Evolutionary conservation across 1,139 yeast species (phyloP).

Genomic region (Lodderomyces metapsilosis): DNA sequence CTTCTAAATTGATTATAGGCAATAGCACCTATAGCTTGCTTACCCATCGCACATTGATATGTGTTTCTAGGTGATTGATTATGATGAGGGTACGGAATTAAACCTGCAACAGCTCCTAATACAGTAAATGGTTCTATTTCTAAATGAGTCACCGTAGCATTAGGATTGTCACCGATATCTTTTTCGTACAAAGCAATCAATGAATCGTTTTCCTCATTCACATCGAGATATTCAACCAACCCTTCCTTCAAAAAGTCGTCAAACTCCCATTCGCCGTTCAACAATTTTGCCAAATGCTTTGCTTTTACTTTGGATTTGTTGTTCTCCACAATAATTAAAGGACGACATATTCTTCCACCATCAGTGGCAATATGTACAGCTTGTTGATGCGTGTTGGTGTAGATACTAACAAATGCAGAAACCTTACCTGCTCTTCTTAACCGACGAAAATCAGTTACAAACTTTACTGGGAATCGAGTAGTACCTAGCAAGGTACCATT

Average conservation of each 20-base stretch:
- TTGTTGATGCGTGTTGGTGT: slow-evolving; percentile 82
- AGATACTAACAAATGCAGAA: slow-evolving; percentile 88
- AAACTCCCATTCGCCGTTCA: slow-evolving; percentile 72
- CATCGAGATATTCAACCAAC: slow-evolving; percentile 92
- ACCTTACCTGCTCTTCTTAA: slow-evolving; percentile 84
- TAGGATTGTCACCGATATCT: slow-evolving; percentile 25
- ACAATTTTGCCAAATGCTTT: slow-evolving; percentile 60
- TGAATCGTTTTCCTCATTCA: slow-evolving; percentile 95
- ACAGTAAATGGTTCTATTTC: slow-evolving; percentile 97
- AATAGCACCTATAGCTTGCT: slow-evolving; percentile 98
- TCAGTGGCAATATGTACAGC: slow-evolving; percentile 98
- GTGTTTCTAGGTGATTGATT: slow-evolving; percentile 98
- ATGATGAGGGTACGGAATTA: slow-evolving; percentile 99
- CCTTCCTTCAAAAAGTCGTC: slow-evolving; percentile 88
- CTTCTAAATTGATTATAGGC: slow-evolving; percentile 95
- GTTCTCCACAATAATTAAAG: slow-evolving; percentile 77
- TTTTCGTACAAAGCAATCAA: slow-evolving; percentile 87
- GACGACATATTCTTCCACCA: slow-evolving; percentile 98
- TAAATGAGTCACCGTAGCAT: slow-evolving; percentile 69
- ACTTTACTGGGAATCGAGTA: slow-evolving; percentile 78
- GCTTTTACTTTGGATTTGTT: slow-evolving; percentile 71
- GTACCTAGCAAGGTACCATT: slow-evolving; percentile 95
- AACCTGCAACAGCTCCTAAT: slow-evolving; percentile 96
- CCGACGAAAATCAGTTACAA: slow-evolving; percentile 74
- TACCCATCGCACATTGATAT: slow-evolving; percentile 99